Conservation (phyloP, 169 alveolate genomes). For the Cryptosporidium sp. region DNA sequence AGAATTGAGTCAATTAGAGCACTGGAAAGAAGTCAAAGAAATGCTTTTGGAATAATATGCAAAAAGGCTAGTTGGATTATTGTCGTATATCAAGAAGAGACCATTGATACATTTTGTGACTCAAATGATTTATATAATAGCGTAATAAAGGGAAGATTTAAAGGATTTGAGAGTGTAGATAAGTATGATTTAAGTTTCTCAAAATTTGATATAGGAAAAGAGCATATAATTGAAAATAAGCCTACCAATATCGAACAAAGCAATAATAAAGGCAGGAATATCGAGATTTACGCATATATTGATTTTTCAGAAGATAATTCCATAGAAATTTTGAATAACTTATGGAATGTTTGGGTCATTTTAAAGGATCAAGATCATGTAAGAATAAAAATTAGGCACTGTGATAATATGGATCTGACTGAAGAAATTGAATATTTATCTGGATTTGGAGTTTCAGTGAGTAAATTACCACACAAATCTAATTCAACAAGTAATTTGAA, state of each 20-base stretch:
- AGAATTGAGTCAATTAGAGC: constrained; percentile 34
- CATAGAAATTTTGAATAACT: neutral
- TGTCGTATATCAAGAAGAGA: neutral
- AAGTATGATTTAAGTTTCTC: constrained; percentile 28
- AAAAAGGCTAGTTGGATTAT: constrained; percentile 44
- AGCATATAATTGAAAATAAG: neutral
- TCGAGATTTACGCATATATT: constrained; percentile 16
- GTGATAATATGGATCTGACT: neutral
- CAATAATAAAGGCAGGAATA: neutral
- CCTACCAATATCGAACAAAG: neutral
- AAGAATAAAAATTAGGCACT: constrained; percentile 41
- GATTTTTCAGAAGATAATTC: constrained; percentile 50
- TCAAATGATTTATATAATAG: neutral
- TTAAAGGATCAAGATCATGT: neutral
- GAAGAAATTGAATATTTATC: constrained; percentile 27
- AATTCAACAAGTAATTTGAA: neutral
- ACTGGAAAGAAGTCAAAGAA: constrained; percentile 38
- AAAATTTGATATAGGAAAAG: neutral
- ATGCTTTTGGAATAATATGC: constrained; percentile 23
- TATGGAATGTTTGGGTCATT: constrained; percentile 18
- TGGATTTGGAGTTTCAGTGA: constrained; percentile 38
- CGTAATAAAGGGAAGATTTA: neutral
- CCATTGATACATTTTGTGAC: constrained; percentile 47
- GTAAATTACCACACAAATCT: neutral
- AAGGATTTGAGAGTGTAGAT: neutral